These are phyloP conservation scores for Naganishia liquefaciens DNA, from an alignment of 1,284 basidiomycete species.

Conservation along the genomic window DNA sequence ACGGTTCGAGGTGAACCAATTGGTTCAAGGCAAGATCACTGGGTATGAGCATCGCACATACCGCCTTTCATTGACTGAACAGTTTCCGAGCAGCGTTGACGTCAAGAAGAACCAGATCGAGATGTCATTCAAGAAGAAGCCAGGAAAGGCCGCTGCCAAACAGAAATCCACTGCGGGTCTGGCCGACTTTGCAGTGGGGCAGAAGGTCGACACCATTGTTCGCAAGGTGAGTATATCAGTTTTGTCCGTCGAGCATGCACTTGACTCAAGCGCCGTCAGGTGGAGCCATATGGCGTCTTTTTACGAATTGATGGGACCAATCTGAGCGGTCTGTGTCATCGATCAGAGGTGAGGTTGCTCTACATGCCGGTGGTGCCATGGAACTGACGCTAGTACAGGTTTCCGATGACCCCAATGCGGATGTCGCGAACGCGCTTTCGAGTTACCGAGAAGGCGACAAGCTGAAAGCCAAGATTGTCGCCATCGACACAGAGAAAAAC, in stretches of 20 bases:
- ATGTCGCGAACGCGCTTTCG: constrained; percentile 72
- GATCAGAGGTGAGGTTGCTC: constrained; percentile 64
- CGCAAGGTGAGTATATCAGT: constrained; percentile 57
- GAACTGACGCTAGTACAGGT: constrained; percentile 59
- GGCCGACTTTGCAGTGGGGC: constrained; percentile 67
- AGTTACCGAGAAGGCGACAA: constrained; percentile 84
- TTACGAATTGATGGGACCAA: constrained; percentile 80
- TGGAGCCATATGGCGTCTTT: constrained; percentile 86
- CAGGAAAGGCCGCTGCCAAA: constrained; percentile 54
- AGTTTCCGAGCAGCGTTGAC: constrained; percentile 61
- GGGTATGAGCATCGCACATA: constrained; percentile 56
- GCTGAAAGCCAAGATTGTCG: constrained; percentile 76
- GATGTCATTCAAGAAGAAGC: constrained; percentile 71
- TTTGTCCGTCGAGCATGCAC: constrained; percentile 31
- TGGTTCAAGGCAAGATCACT: constrained; percentile 82
- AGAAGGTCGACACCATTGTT: constrained; percentile 72
- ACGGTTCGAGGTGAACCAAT: constrained; percentile 74
- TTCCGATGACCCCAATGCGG: constrained; percentile 77
- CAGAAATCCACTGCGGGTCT: constrained; percentile 50
- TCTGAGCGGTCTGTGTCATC: constrained; percentile 89
- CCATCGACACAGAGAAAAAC: constrained; percentile 70
- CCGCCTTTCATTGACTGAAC: constrained; percentile 33
- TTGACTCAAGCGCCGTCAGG: constrained; percentile 52
- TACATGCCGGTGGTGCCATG: neutral
- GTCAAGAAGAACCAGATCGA: constrained; percentile 73